These are phyloP conservation scores for Psilocybe sp. DNA, from an alignment of 768 basidiomycete genomes.

Conservation along the genomic window DNA sequence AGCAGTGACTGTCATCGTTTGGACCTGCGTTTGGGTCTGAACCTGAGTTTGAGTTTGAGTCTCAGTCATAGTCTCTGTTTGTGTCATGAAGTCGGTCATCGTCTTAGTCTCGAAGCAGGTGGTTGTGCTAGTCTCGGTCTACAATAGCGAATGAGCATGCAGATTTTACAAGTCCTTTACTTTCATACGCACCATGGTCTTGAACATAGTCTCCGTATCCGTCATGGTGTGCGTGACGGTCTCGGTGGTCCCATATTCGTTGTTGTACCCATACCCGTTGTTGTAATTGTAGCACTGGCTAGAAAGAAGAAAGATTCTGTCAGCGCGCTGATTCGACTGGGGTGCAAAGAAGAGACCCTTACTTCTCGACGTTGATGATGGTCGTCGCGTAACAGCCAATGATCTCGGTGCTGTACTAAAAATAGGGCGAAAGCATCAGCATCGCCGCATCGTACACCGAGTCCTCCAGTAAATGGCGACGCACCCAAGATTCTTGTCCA, in stretches of 20 bases:
- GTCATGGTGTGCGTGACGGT: constrained; percentile 18
- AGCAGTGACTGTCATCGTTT: constrained; percentile 15
- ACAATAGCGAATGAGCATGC: too few species aligned
- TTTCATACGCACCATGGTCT: not conserved
- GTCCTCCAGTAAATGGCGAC: constrained; percentile 13
- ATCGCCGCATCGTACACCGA: not conserved
- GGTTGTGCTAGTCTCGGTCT: too few species aligned
- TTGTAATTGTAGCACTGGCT: constrained; percentile 15
- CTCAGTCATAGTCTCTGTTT: constrained; percentile 7
- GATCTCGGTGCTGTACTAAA: constrained; percentile 33
- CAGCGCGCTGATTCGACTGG: not conserved
- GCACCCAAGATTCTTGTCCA: constrained; percentile 55
- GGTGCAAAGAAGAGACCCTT: constrained; percentile 1
- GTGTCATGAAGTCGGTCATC: constrained; percentile 14
- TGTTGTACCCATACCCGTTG: constrained; percentile 12
- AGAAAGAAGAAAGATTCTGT: constrained; percentile 9
- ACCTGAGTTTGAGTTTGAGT: constrained; percentile 9
- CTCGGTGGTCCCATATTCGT: constrained; percentile 11
- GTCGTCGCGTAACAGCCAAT: constrained; percentile 63
- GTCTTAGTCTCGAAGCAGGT: constrained; percentile 14
- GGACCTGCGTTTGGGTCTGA: constrained; percentile 4
- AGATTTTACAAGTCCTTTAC: constrained; percentile 25
- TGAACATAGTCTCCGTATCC: constrained; percentile 3
- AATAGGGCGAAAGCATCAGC: constrained; percentile 3
- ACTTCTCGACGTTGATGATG: constrained; percentile 48